phyloP scores from a whole-genome alignment of 192 early-diverging fungal species.

The Phycomyces blakesleeanus region DNA sequence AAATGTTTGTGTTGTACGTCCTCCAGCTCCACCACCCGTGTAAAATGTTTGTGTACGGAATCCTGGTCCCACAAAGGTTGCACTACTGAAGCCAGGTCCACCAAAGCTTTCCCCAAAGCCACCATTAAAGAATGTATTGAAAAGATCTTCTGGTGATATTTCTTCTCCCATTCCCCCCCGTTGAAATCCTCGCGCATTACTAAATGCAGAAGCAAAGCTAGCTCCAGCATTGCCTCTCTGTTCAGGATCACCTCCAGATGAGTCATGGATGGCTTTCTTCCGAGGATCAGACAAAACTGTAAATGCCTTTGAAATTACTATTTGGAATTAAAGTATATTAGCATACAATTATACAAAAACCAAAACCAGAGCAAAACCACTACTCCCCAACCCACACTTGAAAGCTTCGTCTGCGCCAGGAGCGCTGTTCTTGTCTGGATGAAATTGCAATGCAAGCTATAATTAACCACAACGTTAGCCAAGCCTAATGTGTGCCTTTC shows the following conservation, averaged over 20 bases:
- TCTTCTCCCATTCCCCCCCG: constrained; percentile 86
- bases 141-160: constrained; percentile 89
- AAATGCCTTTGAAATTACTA: constrained; percentile 86
- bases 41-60: constrained; percentile 50
- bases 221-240: constrained; percentile 40
- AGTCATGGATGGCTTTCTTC: constrained; percentile 84
- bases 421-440: constrained; percentile 94
- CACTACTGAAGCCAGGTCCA: constrained; percentile 38
- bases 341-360: constrained; percentile 3
- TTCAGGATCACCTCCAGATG: constrained; percentile 74
- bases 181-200: constrained; percentile 60
- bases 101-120: constrained; percentile 51
- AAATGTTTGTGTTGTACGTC: too few relatives aligned
- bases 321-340: neutral
- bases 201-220: constrained; percentile 35
- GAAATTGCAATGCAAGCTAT: constrained; percentile 85
- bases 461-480: neutral
- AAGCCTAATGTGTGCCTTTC: neutral
- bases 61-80: constrained; percentile 57
- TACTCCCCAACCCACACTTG: constrained; percentile 58
- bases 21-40: constrained; percentile 1
- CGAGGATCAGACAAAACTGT: constrained; percentile 82
- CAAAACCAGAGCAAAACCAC: neutral
- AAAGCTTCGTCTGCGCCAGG: constrained; percentile 96
- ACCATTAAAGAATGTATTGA: constrained; percentile 94